Percentiles rank a stretch among this genome's conserved stretches.
These are phyloP conservation scores for Barnettozyma botsteinii DNA, from an alignment of 805 yeast species.

Conservation along the genomic window DNA sequence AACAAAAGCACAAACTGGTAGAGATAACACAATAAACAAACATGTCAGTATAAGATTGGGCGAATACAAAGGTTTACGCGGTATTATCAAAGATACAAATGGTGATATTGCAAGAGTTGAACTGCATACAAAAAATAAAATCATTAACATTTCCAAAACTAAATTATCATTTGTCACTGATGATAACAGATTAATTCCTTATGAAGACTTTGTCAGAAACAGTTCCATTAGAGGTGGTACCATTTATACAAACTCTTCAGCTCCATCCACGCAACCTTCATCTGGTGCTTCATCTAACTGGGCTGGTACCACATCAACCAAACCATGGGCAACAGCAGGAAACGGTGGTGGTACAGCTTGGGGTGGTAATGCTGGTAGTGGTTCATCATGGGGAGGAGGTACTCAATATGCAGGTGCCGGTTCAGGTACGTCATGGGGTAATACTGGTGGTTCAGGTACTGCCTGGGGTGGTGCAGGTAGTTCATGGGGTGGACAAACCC, in stretches of 20 bases:
- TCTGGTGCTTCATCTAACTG: conserved; percentile 30
- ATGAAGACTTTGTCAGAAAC: conserved; percentile 68
- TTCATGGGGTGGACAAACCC: conserved; percentile 31
- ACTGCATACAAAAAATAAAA: conserved; percentile 86
- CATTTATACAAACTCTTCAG: conserved; percentile 10
- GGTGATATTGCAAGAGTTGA: conserved; percentile 91
- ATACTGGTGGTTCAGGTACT: conserved; percentile 35
- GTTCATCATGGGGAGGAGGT: conserved; percentile 40
- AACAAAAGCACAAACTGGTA: conserved; percentile 51
- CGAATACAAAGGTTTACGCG: conserved; percentile 86
- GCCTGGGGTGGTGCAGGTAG: conserved; percentile 38
- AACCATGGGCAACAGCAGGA: conserved; percentile 32
- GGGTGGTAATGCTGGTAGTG: conserved; percentile 38
- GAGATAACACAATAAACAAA: conserved; percentile 77
- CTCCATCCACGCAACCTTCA: conserved; percentile 5
- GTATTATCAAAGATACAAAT: conserved; percentile 89
- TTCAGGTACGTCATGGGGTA: conserved; percentile 30
- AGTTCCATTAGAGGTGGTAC: conserved; percentile 20
- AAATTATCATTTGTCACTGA: conserved; percentile 70
- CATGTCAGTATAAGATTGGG: conserved; percentile 89
- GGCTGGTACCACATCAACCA: conserved; percentile 26
- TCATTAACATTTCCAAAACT: conserved; percentile 74
- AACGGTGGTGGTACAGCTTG: conserved; percentile 39
- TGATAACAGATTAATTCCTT: conserved; percentile 65
- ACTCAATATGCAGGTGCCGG: no score